Percentiles rank a stretch among this genome's conserved stretches.
phyloP scores from a whole-genome alignment of 352 stramenopile genomes.

The Phytophthora pseudosyringae region DNA sequence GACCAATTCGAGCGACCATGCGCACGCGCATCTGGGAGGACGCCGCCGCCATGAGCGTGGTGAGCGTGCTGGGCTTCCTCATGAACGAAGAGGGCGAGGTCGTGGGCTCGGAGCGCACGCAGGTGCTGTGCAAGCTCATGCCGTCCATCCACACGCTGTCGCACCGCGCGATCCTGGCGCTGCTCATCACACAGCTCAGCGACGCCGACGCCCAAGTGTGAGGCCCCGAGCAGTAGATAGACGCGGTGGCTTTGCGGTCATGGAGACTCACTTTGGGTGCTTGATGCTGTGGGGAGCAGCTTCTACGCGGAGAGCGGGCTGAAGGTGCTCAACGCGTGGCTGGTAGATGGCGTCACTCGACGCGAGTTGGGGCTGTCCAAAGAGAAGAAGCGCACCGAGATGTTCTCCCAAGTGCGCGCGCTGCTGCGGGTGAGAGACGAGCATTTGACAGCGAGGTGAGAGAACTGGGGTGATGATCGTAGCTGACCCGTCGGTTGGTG shows the following conservation, averaged over 20 bases:
- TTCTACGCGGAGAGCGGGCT: slow-evolving; percentile 81
- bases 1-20: slow-evolving; percentile 36
- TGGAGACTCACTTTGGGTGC: neutral
- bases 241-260: no score
- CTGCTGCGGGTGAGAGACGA: slow-evolving; percentile 55
- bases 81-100: slow-evolving; percentile 86
- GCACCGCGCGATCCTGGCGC: slow-evolving; percentile 78
- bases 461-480: neutral
- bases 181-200: slow-evolving; percentile 74
- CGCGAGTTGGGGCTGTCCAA: slow-evolving; percentile 50
- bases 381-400: slow-evolving; percentile 73
- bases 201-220: slow-evolving; percentile 76
- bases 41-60: slow-evolving; percentile 74
- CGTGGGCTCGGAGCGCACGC: slow-evolving; percentile 70
- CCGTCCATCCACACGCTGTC: slow-evolving; percentile 82
- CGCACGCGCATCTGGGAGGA: slow-evolving; percentile 82
- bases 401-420: slow-evolving; percentile 82
- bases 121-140: slow-evolving; percentile 86
- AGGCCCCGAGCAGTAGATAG: neutral
- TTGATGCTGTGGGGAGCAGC: slow-evolving; percentile 26
- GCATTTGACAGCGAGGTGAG: neutral
- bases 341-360: slow-evolving; percentile 49
- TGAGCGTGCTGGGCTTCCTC: slow-evolving; percentile 82
- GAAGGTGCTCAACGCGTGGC: slow-evolving; percentile 77
- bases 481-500: slow-evolving; percentile 13